Percentiles rank a stretch among this genome's conserved stretches.
Evolutionary conservation across 768 basidiomycete genomes (phyloP).

Genomic region (Rhizopogon vinicolor): DNA sequence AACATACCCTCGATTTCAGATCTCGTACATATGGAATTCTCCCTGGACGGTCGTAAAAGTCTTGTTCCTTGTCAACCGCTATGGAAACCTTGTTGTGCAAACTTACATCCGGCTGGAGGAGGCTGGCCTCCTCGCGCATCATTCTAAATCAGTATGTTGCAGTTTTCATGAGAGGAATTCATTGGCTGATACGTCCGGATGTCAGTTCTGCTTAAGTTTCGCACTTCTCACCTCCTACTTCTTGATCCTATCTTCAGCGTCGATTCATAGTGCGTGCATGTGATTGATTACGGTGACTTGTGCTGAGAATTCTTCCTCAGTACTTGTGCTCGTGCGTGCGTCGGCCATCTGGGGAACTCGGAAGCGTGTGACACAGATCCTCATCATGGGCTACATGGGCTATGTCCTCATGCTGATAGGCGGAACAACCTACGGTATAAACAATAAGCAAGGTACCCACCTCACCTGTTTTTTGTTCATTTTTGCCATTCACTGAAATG

Average conservation of each 20-base stretch:
- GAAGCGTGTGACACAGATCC: neutral
- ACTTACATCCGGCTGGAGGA: conserved; percentile 17
- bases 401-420: neutral
- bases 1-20: neutral
- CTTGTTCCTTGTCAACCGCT: conserved; percentile 16
- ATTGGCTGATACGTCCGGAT: neutral
- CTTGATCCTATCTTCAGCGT: conserved; percentile 13
- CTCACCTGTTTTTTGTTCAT: neutral
- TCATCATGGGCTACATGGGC: conserved; percentile 6
- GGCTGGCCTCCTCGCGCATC: conserved; percentile 11
- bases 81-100: conserved; percentile 14
- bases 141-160: conserved; percentile 12
- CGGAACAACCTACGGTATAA: neutral
- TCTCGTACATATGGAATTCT: conserved; percentile 6
- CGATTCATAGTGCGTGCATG: conserved; percentile 16
- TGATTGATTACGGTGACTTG: neutral
- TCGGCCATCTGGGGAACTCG: conserved; percentile 18
- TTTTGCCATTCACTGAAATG: neutral
- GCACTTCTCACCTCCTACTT: neutral
- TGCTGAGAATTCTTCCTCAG: conserved; percentile 1
- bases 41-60: conserved; percentile 12
- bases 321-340: conserved; percentile 18
- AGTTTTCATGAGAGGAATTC: neutral
- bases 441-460: neutral
- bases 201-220: conserved; percentile 15